Evolutionary conservation across 2,329 filamentous ascomycete genomes (phyloP).

Genomic region (Alternaria infectoria): DNA sequence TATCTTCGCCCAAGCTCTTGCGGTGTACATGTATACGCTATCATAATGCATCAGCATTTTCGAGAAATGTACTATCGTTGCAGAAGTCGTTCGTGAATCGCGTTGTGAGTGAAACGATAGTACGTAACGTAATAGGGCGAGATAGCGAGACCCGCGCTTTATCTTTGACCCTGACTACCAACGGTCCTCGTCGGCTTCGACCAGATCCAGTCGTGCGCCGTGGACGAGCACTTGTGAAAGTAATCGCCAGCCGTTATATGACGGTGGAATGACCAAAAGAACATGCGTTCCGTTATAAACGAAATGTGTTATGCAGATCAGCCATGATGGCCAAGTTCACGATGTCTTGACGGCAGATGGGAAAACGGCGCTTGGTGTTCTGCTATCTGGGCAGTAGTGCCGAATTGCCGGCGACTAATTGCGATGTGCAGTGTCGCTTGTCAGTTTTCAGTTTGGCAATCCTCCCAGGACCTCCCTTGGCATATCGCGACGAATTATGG

Average conservation of each 20-base stretch:
- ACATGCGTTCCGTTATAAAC: neutral
- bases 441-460: neutral
- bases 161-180: neutral
- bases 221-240: neutral
- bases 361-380: neutral
- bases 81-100: neutral
- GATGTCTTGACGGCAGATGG: neutral
- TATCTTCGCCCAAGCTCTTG: neutral
- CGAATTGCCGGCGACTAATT: constrained; percentile 21
- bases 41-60: neutral
- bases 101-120: neutral
- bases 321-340: neutral
- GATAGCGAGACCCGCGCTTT: neutral
- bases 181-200: neutral
- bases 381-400: constrained; percentile 17
- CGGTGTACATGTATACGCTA: neutral
- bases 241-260: neutral
- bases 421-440: constrained; percentile 23
- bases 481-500: neutral
- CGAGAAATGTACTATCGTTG: neutral
- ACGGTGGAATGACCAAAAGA: neutral
- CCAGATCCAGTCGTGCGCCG: neutral
- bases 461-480: no score
- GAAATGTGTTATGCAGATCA: neutral
- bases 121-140: neutral